Base-by-base conservation (phyloP, 2,329 filamentous ascomycete species). In the Aureobasidium sp. region DNA sequence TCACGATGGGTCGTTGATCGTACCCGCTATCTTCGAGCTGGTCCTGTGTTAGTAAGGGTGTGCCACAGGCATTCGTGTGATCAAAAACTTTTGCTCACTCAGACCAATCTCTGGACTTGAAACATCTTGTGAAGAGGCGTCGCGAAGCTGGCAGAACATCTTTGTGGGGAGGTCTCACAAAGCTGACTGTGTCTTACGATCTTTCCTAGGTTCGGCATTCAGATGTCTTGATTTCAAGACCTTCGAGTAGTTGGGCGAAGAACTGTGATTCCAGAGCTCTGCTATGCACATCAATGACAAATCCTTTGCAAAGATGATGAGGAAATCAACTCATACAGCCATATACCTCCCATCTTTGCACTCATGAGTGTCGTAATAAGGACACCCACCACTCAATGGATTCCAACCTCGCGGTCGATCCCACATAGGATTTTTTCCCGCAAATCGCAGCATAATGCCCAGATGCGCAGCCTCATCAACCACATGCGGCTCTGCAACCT, bases 401-500 rank as follows among this genome's bases (percentile, higher is more conserved):
- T 97, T 97, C 61, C 81, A 79, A 0, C 93, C 93, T 53, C 92
- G 79, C 30, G 83, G 80, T 3, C 73, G 73, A 67, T 78, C 72
- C 79, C 90, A 92, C 42, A 86, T 71, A 0, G 83, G 80, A 7
- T 79, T 86, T 70, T 87, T 86, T 64, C 81, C 78, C 32, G 80
- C 79, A 64, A 95, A 77, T 36, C 93, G 81, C 57, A 89, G 87
- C 76, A 93, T 93, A 0, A 86, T 88, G 1, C 87, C 86, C 30
- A 97, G 77, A 73, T 93, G 93, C 39, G 86, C 83, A 27, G 83
- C 84, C 8, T 93, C 93, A 76, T 97, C 93, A 13, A 97, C 93
- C 93, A 97, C 97, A 74, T 96, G 97, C 16, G 90, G 90, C 76
- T 97, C 91, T 9, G 97, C 91, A 13, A 97, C 87, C 75, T 97